A percentile compares a stretch with the other conserved stretches of the same genome.
These are phyloP conservation scores for Arthrocladium fulminans DNA, from an alignment of 2,329 filamentous ascomycete genomes.

Conservation along the genomic window DNA sequence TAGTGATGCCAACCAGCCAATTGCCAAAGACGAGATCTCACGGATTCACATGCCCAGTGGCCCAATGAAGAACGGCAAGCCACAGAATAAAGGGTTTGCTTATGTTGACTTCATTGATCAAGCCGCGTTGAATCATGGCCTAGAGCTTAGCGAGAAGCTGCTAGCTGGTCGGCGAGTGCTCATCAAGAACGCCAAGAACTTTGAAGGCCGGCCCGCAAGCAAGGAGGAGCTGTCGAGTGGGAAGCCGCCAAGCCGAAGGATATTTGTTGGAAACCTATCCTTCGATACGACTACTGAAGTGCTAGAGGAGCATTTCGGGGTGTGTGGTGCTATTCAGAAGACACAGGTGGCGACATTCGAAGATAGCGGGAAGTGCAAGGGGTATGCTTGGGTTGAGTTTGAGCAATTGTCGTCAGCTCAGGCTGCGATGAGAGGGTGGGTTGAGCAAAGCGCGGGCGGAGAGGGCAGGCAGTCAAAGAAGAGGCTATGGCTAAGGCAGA, in stretches of 20 bases:
- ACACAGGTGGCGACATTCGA: constrained; percentile 91
- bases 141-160: constrained; percentile 77
- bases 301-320: constrained; percentile 68
- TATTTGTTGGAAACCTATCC: constrained; percentile 86
- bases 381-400: constrained; percentile 92
- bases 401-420: constrained; percentile 66
- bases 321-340: constrained; percentile 74
- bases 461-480: constrained; percentile 47
- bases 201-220: constrained; percentile 67
- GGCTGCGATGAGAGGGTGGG: constrained; percentile 70
- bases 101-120: constrained; percentile 80
- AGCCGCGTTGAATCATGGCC: constrained; percentile 63
- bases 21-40: constrained; percentile 62
- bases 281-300: constrained; percentile 77
- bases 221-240: constrained; percentile 31
- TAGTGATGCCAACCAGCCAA: constrained; percentile 23
- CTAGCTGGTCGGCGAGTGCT: constrained; percentile 68
- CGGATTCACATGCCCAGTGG: constrained; percentile 69
- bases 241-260: constrained; percentile 63
- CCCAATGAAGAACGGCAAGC: constrained; percentile 43
- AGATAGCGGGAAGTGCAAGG: constrained; percentile 95
- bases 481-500: constrained; percentile 75
- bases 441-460: constrained; percentile 41
- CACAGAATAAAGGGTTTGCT: constrained; percentile 84
- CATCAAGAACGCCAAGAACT: constrained; percentile 87